Evolutionary conservation across 257 asterid species (phyloP).

Genomic region (Ehretia macrophylla): DNA sequence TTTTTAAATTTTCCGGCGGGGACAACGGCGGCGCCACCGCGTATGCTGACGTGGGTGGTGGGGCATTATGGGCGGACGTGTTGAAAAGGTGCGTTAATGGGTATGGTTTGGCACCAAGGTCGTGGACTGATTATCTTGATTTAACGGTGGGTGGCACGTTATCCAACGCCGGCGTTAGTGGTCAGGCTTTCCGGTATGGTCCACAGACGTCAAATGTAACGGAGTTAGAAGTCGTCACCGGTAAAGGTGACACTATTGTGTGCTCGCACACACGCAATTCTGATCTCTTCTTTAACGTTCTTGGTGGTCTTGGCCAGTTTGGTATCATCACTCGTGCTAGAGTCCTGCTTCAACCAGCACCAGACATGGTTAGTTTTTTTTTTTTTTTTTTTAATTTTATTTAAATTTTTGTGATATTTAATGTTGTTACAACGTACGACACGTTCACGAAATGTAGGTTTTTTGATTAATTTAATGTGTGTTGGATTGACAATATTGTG

Average conservation of each 20-base stretch:
- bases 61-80: slow-evolving; percentile 90
- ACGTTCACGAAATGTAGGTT: background rate
- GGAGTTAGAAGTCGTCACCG: slow-evolving; percentile 91
- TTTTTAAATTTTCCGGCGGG: background rate
- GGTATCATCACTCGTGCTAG: slow-evolving; percentile 89
- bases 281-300: slow-evolving; percentile 62
- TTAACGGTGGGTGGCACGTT: slow-evolving; percentile 93
- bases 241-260: slow-evolving; percentile 67
- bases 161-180: slow-evolving; percentile 95
- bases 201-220: slow-evolving; percentile 88
- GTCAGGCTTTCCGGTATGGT: slow-evolving; percentile 68
- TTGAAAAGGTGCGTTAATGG: slow-evolving; percentile 47
- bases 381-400: background rate
- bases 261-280: slow-evolving; percentile 54
- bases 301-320: slow-evolving; percentile 95
- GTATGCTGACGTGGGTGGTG: slow-evolving; percentile 81
- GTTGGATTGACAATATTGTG: background rate
- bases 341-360: slow-evolving; percentile 71
- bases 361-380: slow-evolving; percentile 56
- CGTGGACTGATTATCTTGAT: slow-evolving; percentile 92
- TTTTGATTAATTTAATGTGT: background rate
- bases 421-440: background rate
- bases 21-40: slow-evolving; percentile 2
- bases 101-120: slow-evolving; percentile 66
- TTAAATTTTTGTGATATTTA: background rate